Conservation (phyloP, 2,329 filamentous ascomycete genomes). For the Diaporthe longicolla region DNA sequence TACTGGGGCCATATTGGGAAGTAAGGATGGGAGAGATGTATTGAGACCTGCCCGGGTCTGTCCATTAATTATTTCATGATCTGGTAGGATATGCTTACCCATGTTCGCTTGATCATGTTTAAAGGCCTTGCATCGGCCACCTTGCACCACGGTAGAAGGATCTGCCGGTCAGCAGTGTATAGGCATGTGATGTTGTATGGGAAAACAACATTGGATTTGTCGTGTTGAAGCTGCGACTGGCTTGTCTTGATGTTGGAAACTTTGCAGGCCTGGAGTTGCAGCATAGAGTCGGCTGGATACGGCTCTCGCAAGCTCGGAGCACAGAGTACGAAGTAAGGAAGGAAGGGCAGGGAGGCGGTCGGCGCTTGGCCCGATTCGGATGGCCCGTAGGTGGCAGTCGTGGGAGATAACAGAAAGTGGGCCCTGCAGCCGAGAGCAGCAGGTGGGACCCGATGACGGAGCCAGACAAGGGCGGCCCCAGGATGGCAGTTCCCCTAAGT, state of each 20-base stretch:
- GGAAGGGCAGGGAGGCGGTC: neutral
- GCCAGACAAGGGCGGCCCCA: constrained; percentile 23
- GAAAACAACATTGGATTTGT: neutral
- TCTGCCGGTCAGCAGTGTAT: neutral
- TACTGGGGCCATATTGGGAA: constrained; percentile 5
- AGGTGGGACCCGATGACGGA: constrained; percentile 36
- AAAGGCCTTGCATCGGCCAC: no score
- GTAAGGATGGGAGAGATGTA: neutral
- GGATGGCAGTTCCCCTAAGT: constrained; percentile 33
- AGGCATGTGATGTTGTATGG: no score
- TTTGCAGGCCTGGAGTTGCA: no score
- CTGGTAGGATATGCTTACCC: no score
- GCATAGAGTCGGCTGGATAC: constrained; percentile 1
- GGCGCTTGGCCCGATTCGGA: neutral
- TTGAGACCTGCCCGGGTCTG: no score
- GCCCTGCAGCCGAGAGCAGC: constrained; percentile 27
- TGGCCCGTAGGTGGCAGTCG: neutral
- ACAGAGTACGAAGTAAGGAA: no score
- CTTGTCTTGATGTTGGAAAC: no score
- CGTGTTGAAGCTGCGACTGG: no score
- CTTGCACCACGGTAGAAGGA: neutral
- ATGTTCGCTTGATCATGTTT: no score
- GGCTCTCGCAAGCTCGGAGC: constrained; percentile 10
- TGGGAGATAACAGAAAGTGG: neutral
- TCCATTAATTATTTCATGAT: no score